These are phyloP conservation scores for Clonostachys solani DNA, from an alignment of 2,329 filamentous ascomycete genomes.

Conservation along the genomic window DNA sequence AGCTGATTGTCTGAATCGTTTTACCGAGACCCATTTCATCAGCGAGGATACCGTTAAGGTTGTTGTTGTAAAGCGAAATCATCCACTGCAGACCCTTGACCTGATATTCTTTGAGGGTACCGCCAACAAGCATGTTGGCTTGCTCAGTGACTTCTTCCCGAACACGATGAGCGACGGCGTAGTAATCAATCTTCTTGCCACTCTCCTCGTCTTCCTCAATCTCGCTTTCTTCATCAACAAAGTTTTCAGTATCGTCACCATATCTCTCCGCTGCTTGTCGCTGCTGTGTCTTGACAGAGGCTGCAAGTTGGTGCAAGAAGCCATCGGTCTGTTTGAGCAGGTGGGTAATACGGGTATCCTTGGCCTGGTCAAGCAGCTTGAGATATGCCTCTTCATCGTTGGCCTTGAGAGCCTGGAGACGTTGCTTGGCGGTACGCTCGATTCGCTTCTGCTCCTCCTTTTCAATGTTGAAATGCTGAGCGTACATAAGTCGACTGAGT, in stretches of 20 bases:
- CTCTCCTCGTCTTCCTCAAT: slow-evolving; percentile 65
- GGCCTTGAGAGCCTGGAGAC: slow-evolving; percentile 96
- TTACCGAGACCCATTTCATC: slow-evolving; percentile 99
- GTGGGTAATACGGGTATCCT: slow-evolving; percentile 98
- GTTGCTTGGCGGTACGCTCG: slow-evolving; percentile 96
- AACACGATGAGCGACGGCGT: slow-evolving; percentile 93
- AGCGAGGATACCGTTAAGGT: slow-evolving; percentile 95
- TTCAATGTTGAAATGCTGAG: slow-evolving; percentile 92
- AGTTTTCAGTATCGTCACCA: slow-evolving; percentile 52
- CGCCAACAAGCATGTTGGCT: slow-evolving; percentile 83
- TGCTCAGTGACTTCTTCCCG: slow-evolving; percentile 88
- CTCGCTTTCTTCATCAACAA: slow-evolving; percentile 61
- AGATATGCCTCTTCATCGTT: slow-evolving; percentile 99
- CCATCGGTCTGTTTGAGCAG: slow-evolving; percentile 95
- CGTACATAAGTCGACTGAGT: slow-evolving; percentile 82
- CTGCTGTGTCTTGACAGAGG: slow-evolving; percentile 92
- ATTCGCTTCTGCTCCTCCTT: slow-evolving; percentile 99
- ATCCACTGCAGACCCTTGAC: slow-evolving; percentile 99
- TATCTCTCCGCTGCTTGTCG: slow-evolving; percentile 77
- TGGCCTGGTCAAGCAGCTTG: slow-evolving; percentile 95
- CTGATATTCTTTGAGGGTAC: slow-evolving; percentile 94
- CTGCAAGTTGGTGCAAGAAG: slow-evolving; percentile 92
- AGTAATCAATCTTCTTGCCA: slow-evolving; percentile 91
- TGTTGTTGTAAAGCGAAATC: slow-evolving; percentile 99
- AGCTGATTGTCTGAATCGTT: slow-evolving; percentile 97